These are phyloP conservation scores for Fusarium subtropicale DNA, from an alignment of 2,329 filamentous ascomycete genomes.

Conservation along the genomic window DNA sequence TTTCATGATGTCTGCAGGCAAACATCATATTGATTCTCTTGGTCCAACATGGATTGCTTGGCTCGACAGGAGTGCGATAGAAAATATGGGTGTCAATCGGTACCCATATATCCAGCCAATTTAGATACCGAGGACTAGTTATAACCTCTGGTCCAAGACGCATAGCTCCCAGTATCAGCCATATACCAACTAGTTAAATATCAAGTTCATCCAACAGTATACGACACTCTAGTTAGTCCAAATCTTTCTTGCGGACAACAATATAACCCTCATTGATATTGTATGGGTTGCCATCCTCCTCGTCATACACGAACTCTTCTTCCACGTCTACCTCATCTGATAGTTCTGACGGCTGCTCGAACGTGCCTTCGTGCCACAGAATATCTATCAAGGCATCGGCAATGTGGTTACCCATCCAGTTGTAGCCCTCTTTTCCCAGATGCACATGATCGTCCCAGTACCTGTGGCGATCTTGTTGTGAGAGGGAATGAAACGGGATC, in stretches of 20 bases:
- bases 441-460: conserved; percentile 74
- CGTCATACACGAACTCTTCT: conserved; percentile 55
- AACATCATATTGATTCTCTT: not conserved
- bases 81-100: not conserved
- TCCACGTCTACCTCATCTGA: conserved; percentile 1
- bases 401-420: conserved; percentile 69
- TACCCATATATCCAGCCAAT: not conserved
- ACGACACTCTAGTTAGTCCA: not conserved
- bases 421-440: conserved; percentile 68
- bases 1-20: not conserved
- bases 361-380: conserved; percentile 51
- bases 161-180: not conserved
- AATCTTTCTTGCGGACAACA: conserved; percentile 56
- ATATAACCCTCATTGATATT: conserved; percentile 65
- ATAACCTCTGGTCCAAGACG: not conserved
- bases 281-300: conserved; percentile 62
- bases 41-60: not conserved
- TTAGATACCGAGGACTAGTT: not conserved
- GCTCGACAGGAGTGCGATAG: conserved; percentile 1
- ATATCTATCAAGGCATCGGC: conserved; percentile 65
- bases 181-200: not conserved
- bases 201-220: not conserved
- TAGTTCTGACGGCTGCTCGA: conserved; percentile 18
- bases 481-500: conserved; percentile 66
- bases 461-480: conserved; percentile 56